Conservation (phyloP, 495 filamentous ascomycete genomes). For the Monascus purpureus region DNA sequence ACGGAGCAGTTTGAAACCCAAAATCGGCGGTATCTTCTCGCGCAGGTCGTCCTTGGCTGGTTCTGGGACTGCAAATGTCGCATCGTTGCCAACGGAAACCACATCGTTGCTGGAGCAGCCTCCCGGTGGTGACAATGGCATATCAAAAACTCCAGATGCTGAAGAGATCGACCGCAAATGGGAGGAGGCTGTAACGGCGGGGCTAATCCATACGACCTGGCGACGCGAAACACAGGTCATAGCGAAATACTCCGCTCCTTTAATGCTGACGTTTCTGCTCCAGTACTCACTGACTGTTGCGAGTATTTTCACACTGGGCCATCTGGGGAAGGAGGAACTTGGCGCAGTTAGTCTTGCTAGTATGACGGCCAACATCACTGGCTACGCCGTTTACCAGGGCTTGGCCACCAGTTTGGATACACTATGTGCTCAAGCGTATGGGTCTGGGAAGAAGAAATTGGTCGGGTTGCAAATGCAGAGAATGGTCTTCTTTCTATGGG, state of each 20-base stretch:
- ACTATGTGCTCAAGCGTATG: constrained; percentile 64
- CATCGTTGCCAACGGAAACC: constrained; percentile 25
- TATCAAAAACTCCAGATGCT: constrained; percentile 11
- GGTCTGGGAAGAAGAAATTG: constrained; percentile 50
- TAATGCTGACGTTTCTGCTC: constrained; percentile 59
- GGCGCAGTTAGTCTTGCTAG: constrained; percentile 51
- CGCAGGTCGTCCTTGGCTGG: neutral
- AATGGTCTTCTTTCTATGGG: constrained; percentile 51
- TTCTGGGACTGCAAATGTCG: neutral
- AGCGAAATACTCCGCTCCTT: constrained; percentile 43
- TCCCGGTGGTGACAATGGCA: constrained; percentile 21
- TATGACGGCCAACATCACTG: constrained; percentile 63
- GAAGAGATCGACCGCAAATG: constrained; percentile 47
- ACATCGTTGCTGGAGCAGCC: constrained; percentile 31
- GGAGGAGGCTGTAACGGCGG: constrained; percentile 62
- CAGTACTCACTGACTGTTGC: constrained; percentile 64
- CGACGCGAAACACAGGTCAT: constrained; percentile 64
- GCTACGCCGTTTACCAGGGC: constrained; percentile 58
- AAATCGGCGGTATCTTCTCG: constrained; percentile 15
- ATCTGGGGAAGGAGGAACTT: constrained; percentile 48
- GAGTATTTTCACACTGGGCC: constrained; percentile 54
- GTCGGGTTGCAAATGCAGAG: constrained; percentile 62
- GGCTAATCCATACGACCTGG: constrained; percentile 72
- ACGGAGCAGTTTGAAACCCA: constrained; percentile 13
- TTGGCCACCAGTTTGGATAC: constrained; percentile 63